Percentiles rank a stretch among this genome's conserved stretches.
Conservation (phyloP, 2,329 filamentous ascomycete species). For the Hymenoscyphus albidus region DNA sequence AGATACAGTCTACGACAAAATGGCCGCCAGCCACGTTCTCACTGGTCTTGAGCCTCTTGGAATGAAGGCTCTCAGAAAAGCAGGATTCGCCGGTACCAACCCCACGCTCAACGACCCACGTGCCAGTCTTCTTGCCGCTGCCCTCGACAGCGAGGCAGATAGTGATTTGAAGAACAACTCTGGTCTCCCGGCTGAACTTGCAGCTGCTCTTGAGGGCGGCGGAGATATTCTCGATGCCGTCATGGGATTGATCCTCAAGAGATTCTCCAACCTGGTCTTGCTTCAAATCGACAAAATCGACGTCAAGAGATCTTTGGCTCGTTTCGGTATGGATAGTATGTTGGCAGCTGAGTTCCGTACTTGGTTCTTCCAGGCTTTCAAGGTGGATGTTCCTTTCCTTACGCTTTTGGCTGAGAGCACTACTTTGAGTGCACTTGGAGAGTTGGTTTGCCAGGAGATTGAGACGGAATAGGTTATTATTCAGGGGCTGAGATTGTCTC, state of each 20-base stretch:
- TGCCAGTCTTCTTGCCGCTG: neutral
- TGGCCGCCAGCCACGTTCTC: slow-evolving; percentile 10
- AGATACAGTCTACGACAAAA: neutral
- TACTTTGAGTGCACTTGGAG: slow-evolving; percentile 2
- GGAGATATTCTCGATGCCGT: neutral
- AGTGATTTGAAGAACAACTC: slow-evolving; percentile 18
- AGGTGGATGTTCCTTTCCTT: slow-evolving; percentile 37
- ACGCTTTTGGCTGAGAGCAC: slow-evolving; percentile 17
- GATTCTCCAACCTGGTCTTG: slow-evolving; percentile 27
- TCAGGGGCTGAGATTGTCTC: neutral
- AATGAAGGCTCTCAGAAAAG: slow-evolving; percentile 4
- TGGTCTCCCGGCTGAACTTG: slow-evolving; percentile 23
- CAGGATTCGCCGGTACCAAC: slow-evolving; percentile 12
- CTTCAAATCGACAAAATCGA: slow-evolving; percentile 18
- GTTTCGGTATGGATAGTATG: slow-evolving; percentile 42
- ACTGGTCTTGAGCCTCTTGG: slow-evolving; percentile 14
- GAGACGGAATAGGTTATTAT: neutral
- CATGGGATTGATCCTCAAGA: slow-evolving; percentile 18
- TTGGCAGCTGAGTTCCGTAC: slow-evolving; percentile 39
- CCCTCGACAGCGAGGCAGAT: slow-evolving; percentile 3
- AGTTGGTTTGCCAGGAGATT: slow-evolving; percentile 4
- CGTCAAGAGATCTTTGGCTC: slow-evolving; percentile 26
- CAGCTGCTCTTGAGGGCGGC: neutral
- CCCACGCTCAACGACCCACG: slow-evolving; percentile 7
- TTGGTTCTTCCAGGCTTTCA: slow-evolving; percentile 36